These are phyloP conservation scores for Curvularia sp. DNA, from an alignment of 2,329 filamentous ascomycete genomes.

Conservation along the genomic window DNA sequence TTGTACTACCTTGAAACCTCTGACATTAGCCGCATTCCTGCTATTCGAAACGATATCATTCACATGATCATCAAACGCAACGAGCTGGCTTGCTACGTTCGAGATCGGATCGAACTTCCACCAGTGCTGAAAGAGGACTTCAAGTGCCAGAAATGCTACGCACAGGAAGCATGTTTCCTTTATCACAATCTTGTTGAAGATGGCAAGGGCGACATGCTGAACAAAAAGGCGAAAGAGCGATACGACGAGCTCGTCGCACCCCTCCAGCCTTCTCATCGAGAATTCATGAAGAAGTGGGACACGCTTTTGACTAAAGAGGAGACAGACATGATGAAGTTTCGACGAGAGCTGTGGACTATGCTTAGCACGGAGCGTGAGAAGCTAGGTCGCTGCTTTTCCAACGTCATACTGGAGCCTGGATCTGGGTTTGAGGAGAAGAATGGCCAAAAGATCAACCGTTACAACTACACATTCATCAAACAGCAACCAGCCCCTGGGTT, in stretches of 20 bases:
- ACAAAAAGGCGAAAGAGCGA: slow-evolving; percentile 77
- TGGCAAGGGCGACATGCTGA: slow-evolving; percentile 81
- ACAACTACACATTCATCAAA: slow-evolving; percentile 84
- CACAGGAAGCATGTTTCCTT: slow-evolving; percentile 86
- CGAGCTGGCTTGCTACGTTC: slow-evolving; percentile 82
- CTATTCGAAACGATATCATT: slow-evolving; percentile 83
- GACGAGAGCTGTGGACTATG: slow-evolving; percentile 96
- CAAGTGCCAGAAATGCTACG: slow-evolving; percentile 86
- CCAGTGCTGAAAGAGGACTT: slow-evolving; percentile 84
- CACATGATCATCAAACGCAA: slow-evolving; percentile 98
- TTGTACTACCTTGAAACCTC: slow-evolving; percentile 95
- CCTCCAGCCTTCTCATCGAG: slow-evolving; percentile 74
- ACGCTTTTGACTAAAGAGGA: slow-evolving; percentile 92
- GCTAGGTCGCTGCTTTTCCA: slow-evolving; percentile 86
- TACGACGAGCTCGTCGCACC: slow-evolving; percentile 83
- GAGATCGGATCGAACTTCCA: slow-evolving; percentile 81
- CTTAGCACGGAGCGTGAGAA: slow-evolving; percentile 86
- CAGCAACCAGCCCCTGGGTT: slow-evolving; percentile 66
- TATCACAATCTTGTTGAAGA: slow-evolving; percentile 91
- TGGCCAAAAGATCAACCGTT: slow-evolving; percentile 87
- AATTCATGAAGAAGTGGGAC: slow-evolving; percentile 96
- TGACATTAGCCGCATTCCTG: slow-evolving; percentile 82
- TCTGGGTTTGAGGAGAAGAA: slow-evolving; percentile 73
- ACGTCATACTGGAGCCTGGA: slow-evolving; percentile 81
- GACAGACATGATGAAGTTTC: slow-evolving; percentile 83